Percentiles rank a stretch among this genome's conserved stretches.
These are phyloP conservation scores for Phialophora verrucosa DNA, from an alignment of 2,329 filamentous ascomycete species.

Conservation along the genomic window DNA sequence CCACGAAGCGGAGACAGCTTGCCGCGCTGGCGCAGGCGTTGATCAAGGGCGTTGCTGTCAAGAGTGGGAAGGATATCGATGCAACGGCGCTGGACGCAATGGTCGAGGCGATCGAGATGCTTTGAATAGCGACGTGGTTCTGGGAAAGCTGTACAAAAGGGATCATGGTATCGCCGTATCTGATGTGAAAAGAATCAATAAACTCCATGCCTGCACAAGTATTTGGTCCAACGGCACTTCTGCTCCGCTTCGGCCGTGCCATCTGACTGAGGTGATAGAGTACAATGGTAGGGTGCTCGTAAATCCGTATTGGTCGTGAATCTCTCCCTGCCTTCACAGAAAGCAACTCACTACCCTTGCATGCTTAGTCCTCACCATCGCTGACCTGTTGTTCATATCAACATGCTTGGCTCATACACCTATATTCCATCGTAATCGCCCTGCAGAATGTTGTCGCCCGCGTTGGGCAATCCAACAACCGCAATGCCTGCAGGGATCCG, in stretches of 20 bases:
- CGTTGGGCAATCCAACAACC: slow-evolving; percentile 64
- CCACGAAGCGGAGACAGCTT: slow-evolving; percentile 69
- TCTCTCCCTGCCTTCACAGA: not conserved
- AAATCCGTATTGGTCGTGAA: not conserved
- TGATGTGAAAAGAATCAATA: not conserved
- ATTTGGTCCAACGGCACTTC: not conserved
- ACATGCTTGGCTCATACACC: not conserved
- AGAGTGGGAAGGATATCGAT: not conserved
- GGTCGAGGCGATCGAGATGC: slow-evolving; percentile 38
- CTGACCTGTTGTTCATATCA: not conserved
- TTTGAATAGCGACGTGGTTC: slow-evolving; percentile 16
- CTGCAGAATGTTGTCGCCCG: slow-evolving; percentile 60
- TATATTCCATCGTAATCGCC: slow-evolving; percentile 10
- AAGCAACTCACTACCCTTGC: not conserved
- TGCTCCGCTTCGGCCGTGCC: not conserved
- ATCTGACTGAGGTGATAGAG: not conserved
- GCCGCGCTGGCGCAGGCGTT: slow-evolving; percentile 39
- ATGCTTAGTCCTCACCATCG: not conserved
- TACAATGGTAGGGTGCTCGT: not conserved
- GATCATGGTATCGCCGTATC: not conserved
- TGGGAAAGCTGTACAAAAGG: not conserved
- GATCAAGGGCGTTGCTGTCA: not conserved
- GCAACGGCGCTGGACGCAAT: slow-evolving; percentile 31
- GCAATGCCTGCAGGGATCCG: slow-evolving; percentile 63
- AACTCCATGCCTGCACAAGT: not conserved